phyloP scores from a whole-genome alignment of 345 rosid species.

The Triadica sebifera region DNA sequence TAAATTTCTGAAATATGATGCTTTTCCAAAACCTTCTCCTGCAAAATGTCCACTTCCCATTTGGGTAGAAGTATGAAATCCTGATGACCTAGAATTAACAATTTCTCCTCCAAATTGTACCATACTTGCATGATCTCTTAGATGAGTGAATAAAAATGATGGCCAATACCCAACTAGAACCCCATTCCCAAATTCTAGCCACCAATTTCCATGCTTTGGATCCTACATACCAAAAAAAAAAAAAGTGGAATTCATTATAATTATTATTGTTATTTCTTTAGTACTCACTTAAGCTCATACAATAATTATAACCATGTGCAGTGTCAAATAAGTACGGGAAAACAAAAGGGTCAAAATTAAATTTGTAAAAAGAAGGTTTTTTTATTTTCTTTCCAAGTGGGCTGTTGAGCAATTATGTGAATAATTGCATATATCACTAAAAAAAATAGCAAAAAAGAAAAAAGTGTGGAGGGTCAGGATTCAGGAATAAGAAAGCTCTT shows the following conservation, averaged over 20 bases:
- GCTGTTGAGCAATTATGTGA: background rate
- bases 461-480: slow-evolving; percentile 12
- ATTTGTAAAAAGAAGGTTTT: background rate
- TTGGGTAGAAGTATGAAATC: slow-evolving; percentile 79
- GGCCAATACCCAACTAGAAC: slow-evolving; percentile 96
- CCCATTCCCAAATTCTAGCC: slow-evolving; percentile 96
- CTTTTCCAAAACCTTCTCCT: slow-evolving; percentile 87
- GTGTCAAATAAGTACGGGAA: background rate
- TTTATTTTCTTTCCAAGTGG: background rate
- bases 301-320: background rate
- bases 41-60: slow-evolving; percentile 99
- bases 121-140: slow-evolving; percentile 83
- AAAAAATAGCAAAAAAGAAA: background rate
- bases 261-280: background rate
- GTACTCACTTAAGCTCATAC: background rate
- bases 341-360: background rate
- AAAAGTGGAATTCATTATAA: too few species aligned
- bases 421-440: background rate
- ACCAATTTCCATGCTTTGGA: slow-evolving; percentile 99
- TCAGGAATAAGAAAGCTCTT: slow-evolving; percentile 22
- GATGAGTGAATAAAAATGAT: slow-evolving; percentile 68
- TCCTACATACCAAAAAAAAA: slow-evolving; percentile 46
- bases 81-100: slow-evolving; percentile 68
- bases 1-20: slow-evolving; percentile 83
- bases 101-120: slow-evolving; percentile 93